Conservation (phyloP, 257 asterid species). For the Coffea eugenioides region DNA sequence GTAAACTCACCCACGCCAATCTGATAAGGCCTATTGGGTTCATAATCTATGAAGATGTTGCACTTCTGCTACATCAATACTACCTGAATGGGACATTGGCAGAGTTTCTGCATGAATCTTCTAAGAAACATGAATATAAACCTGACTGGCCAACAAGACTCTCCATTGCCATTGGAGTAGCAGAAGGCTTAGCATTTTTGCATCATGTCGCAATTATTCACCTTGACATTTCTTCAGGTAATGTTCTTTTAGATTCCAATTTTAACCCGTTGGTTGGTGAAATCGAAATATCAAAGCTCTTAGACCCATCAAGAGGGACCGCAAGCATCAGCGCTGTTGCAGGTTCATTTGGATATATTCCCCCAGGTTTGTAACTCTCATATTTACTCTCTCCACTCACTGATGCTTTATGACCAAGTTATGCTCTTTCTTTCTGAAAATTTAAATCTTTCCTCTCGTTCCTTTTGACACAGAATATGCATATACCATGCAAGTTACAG, state of each 20-base stretch:
- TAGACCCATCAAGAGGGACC: conserved; percentile 92
- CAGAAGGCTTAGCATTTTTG: conserved; percentile 85
- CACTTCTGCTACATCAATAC: conserved; percentile 65
- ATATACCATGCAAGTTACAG: conserved; percentile 98
- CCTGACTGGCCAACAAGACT: conserved; percentile 91
- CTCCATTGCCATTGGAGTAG: conserved; percentile 85
- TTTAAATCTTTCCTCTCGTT: conserved; percentile 3
- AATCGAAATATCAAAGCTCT: conserved; percentile 89
- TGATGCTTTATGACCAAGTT: not conserved
- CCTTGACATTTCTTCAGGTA: conserved; percentile 90
- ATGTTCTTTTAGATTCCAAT: conserved; percentile 72
- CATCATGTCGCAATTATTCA: conserved; percentile 88
- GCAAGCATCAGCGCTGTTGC: conserved; percentile 99
- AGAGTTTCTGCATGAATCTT: conserved; percentile 60
- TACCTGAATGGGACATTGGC: conserved; percentile 67
- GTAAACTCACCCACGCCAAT: conserved; percentile 79
- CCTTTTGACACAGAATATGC: conserved; percentile 66
- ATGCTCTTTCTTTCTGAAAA: not conserved
- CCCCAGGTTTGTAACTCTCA: conserved; percentile 64
- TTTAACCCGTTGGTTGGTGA: conserved; percentile 80
- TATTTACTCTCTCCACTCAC: not conserved
- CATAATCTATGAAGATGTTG: conserved; percentile 72
- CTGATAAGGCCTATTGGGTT: conserved; percentile 83
- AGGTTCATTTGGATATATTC: conserved; percentile 97
- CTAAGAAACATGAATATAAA: conserved; percentile 45